A percentile compares a stretch with the other conserved stretches of the same genome.
phyloP scores from a whole-genome alignment of 108 stramenopile species.

The Cyclotella cryptica region DNA sequence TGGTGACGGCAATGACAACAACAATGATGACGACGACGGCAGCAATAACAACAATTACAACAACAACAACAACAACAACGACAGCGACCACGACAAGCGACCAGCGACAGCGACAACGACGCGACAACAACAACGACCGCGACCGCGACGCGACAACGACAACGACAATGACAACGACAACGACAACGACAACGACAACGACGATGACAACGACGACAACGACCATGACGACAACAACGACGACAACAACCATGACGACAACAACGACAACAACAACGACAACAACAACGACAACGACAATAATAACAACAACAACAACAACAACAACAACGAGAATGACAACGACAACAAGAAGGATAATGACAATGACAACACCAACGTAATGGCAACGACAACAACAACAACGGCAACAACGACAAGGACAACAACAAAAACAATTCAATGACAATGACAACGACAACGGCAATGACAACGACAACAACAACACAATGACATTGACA shows the following conservation, averaged over 20 bases:
- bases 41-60: too few species aligned
- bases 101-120: too few species aligned
- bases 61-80: too few species aligned
- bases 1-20: too few species aligned
- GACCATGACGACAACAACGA: neutral
- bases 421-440: neutral
- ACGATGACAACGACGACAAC: neutral
- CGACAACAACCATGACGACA: neutral
- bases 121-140: too few species aligned
- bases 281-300: neutral
- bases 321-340: conserved; percentile 1
- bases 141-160: conserved; percentile 1
- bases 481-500: neutral
- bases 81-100: too few species aligned
- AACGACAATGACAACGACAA: conserved; percentile 12
- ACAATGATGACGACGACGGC: too few species aligned
- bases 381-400: neutral
- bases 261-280: neutral
- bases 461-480: neutral
- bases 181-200: conserved; percentile 14
- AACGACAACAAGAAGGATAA: neutral
- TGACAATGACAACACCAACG: neutral
- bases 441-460: neutral
- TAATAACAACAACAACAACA: neutral
- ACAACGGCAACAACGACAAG: neutral